phyloP scores from a whole-genome alignment of 2,329 filamentous ascomycete species.

The Canariomyces notabilis region DNA sequence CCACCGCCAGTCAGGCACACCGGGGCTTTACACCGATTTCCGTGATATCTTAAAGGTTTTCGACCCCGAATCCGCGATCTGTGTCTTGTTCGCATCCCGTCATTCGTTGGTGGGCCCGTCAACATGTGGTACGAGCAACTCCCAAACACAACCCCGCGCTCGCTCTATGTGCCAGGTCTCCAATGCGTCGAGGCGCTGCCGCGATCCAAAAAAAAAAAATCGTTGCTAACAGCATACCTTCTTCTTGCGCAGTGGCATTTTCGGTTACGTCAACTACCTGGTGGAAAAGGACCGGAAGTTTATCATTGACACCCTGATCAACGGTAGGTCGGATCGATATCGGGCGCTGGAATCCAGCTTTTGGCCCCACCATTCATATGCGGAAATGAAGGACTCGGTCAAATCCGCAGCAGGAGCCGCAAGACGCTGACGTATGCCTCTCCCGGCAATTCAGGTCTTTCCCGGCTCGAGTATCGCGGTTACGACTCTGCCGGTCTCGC shows the following conservation, averaged over 20 bases:
- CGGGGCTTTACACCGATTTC: constrained; percentile 12
- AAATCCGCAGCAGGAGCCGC: constrained; percentile 8
- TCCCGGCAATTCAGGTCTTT: constrained; percentile 59
- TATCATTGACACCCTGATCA: constrained; percentile 92
- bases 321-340: constrained; percentile 58
- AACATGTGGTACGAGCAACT: constrained; percentile 32
- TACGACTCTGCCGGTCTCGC: constrained; percentile 97
- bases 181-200: neutral
- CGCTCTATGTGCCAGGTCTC: neutral
- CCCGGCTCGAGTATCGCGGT: constrained; percentile 94
- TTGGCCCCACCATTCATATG: constrained; percentile 10
- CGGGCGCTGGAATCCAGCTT: constrained; percentile 4
- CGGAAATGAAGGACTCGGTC: neutral
- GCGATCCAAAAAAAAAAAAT: neutral
- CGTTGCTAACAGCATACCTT: constrained; percentile 27
- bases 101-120: constrained; percentile 25
- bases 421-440: constrained; percentile 17
- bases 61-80: constrained; percentile 7
- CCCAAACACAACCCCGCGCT: constrained; percentile 16
- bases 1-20: constrained; percentile 9
- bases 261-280: constrained; percentile 98
- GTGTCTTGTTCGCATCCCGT: constrained; percentile 12
- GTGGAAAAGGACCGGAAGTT: constrained; percentile 98
- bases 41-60: constrained; percentile 15
- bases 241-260: constrained; percentile 66